phyloP scores from a whole-genome alignment of 2,329 filamentous ascomycete genomes.

The Mariannaea sp. region DNA sequence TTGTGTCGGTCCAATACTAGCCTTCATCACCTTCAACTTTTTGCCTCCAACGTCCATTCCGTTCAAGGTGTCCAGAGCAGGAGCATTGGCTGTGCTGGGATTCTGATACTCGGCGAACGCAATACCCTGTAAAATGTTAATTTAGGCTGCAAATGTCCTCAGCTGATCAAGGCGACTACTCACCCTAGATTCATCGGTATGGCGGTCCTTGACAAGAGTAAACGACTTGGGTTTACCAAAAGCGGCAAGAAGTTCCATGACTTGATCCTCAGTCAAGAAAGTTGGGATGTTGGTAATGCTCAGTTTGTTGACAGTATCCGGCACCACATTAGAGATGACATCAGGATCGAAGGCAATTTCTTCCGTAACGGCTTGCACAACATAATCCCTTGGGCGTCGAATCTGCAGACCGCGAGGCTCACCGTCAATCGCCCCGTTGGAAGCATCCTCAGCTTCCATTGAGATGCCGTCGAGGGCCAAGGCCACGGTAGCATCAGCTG shows the following conservation, averaged over 20 bases:
- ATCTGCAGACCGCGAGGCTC: slow-evolving; percentile 70
- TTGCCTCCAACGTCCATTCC: slow-evolving; percentile 92
- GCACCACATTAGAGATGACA: slow-evolving; percentile 77
- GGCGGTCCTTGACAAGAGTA: slow-evolving; percentile 82
- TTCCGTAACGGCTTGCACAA: slow-evolving; percentile 80
- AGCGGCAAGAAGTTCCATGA: slow-evolving; percentile 84
- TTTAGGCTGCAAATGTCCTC: slow-evolving; percentile 27
- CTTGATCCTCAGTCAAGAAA: slow-evolving; percentile 89
- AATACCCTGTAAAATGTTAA: slow-evolving; percentile 70
- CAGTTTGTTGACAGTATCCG: slow-evolving; percentile 94
- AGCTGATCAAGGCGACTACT: slow-evolving; percentile 40
- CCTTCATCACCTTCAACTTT: slow-evolving; percentile 82
- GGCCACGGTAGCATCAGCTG: slow-evolving; percentile 87
- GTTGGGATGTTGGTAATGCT: slow-evolving; percentile 86
- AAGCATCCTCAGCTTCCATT: slow-evolving; percentile 75
- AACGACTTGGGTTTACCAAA: slow-evolving; percentile 96
- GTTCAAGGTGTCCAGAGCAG: slow-evolving; percentile 88
- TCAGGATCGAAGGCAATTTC: slow-evolving; percentile 76
- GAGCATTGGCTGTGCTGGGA: slow-evolving; percentile 69
- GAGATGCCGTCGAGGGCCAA: slow-evolving; percentile 86
- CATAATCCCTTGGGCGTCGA: slow-evolving; percentile 93
- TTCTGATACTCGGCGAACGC: slow-evolving; percentile 96
- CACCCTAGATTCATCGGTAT: slow-evolving; percentile 86
- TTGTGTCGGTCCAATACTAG: slow-evolving; percentile 93
- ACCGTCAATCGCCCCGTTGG: slow-evolving; percentile 58